A percentile compares a stretch with the other conserved stretches of the same genome.
These are phyloP conservation scores for Solanum ahanhuiri DNA, from an alignment of 257 asterid genomes.

Conservation along the genomic window DNA sequence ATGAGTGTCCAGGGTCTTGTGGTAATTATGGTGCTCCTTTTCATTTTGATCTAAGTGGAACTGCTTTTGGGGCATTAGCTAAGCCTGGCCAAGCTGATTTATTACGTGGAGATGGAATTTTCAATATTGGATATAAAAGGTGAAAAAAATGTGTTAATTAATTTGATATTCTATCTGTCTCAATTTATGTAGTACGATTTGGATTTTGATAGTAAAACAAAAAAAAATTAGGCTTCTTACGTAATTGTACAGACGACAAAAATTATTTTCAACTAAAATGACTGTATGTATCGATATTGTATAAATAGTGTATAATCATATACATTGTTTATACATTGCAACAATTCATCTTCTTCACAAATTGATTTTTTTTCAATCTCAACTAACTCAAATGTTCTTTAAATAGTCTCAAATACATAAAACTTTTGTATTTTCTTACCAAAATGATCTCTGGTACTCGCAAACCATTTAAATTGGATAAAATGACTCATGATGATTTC, in stretches of 20 bases:
- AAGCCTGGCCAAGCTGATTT: constrained; percentile 8
- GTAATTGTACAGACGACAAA: no score
- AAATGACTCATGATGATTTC: not conserved
- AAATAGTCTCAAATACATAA: not conserved
- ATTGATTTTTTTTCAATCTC: no score
- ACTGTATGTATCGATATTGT: not conserved
- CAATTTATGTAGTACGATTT: no score
- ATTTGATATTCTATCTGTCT: not conserved
- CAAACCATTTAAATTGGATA: not conserved
- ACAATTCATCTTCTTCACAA: not conserved
- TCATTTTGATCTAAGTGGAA: constrained; percentile 20
- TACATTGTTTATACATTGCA: not conserved
- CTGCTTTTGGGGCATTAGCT: constrained; percentile 9
- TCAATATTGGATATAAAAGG: constrained; percentile 7
- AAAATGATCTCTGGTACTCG: not conserved
- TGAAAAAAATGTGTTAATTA: not conserved
- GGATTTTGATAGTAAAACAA: no score
- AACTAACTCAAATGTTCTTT: not conserved
- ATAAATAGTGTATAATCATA: not conserved
- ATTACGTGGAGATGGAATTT: constrained; percentile 2
- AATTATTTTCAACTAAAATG: not conserved
- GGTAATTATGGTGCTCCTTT: not conserved
- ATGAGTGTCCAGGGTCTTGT: constrained; percentile 17
- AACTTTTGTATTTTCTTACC: not conserved
- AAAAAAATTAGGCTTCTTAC: no score